Base-by-base conservation (phyloP, 2,329 filamentous ascomycete genomes). In the Huntiella abstrusa region DNA sequence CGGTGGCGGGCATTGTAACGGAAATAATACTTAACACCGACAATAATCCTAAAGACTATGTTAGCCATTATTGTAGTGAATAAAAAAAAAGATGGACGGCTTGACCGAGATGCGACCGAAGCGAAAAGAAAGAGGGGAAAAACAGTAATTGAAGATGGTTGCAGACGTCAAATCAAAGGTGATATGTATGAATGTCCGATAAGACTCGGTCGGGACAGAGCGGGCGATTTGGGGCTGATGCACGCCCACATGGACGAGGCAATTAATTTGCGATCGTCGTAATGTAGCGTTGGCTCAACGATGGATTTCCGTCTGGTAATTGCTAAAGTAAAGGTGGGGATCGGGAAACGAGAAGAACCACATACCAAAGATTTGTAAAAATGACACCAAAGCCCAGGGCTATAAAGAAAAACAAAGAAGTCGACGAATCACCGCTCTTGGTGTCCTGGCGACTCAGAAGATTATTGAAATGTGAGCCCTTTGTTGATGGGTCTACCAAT, bases 11-110 rank as follows among this genome's bases (percentile, higher is more conserved):
- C 87, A 62, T 96, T 96, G 62, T 98, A 96, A 55, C 91, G 75
- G 64, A 98, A 98, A 65, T 91, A 98, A 63, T 98, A 98, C 66
- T 98, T 98, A 51, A 98, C 91, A 54, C 91, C 91, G 51, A 98
- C 91, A 55, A 98, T 98, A 57, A 98, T 98, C 91, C 91, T 98
- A 56, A 45, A 53, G 54, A 61, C 54, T 28, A 34, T 16, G 19
- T n/a, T 15, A 33, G 34, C 16, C 22, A 45, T 17, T 17, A 12
- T 12, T 39, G 16, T 19, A 33, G 17, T 19, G 17, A 8, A 42
- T n/a, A 42, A n/a, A 4, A 17, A 19, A 16, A 38, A 17, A 13
- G 22, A 28, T 7, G 6, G 7, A 28, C 22, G 22, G 22, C 22
- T 28, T 7, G 22, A 28, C 17, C 22, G 22, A 28, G 22, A 28